Conservation (phyloP, 768 basidiomycete genomes). For the Kwoniella heveanensis region DNA sequence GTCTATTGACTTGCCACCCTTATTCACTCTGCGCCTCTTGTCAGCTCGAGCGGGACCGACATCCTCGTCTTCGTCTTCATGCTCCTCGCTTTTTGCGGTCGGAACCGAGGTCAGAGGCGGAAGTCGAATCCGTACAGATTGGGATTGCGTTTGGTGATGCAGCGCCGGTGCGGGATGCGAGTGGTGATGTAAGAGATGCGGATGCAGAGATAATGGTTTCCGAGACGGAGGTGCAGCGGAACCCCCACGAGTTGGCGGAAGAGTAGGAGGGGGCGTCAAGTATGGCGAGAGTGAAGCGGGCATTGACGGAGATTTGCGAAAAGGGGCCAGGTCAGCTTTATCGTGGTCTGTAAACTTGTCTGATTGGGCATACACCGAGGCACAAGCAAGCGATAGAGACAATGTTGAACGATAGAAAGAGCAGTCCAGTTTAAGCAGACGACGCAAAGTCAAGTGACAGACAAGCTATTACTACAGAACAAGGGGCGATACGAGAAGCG, state of each 20-base stretch:
- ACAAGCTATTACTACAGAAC: background rate
- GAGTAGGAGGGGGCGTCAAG: conserved; percentile 43
- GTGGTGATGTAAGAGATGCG: conserved; percentile 1
- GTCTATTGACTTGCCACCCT: conserved; percentile 18
- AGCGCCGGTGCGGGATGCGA: background rate
- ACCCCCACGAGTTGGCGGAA: conserved; percentile 24
- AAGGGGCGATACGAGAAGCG: background rate
- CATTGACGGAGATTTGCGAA: conserved; percentile 8
- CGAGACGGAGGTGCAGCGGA: conserved; percentile 4
- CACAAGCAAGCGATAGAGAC: no score
- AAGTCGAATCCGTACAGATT: conserved; percentile 10
- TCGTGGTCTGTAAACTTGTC: background rate
- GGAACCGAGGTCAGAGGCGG: background rate
- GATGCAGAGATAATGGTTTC: conserved; percentile 3
- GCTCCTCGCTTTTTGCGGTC: conserved; percentile 8
- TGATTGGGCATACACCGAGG: no score
- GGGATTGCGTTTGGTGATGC: background rate
- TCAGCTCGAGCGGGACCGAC: conserved; percentile 18
- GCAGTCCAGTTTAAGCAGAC: no score
- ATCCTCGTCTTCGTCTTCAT: conserved; percentile 11
- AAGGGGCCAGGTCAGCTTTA: conserved; percentile 4
- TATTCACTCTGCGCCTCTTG: conserved; percentile 26
- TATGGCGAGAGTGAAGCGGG: conserved; percentile 19
- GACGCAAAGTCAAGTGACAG: background rate
- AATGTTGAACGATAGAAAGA: no score